Evolutionary conservation across 495 filamentous ascomycete species (phyloP).

Genomic region (Aspergillus steynii): DNA sequence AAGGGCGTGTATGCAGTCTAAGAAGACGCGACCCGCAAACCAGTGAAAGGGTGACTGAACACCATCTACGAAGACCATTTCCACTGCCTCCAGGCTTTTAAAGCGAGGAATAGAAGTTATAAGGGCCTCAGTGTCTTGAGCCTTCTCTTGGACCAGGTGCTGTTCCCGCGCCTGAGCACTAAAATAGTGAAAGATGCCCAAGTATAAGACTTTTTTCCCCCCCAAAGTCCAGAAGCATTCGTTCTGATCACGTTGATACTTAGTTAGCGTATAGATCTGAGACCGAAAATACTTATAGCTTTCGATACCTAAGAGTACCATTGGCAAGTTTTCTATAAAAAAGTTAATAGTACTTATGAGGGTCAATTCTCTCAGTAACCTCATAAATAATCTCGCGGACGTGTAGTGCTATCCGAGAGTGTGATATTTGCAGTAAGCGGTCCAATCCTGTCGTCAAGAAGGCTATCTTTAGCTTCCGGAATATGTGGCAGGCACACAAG

Average conservation of each 20-base stretch:
- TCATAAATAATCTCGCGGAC: slow-evolving; percentile 7
- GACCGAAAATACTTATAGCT: slow-evolving; percentile 1
- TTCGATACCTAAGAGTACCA: neutral
- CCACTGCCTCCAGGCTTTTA: neutral
- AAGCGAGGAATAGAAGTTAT: neutral
- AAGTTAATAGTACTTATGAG: neutral
- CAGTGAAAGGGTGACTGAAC: slow-evolving; percentile 6
- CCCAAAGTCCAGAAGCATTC: slow-evolving; percentile 2
- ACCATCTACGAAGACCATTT: slow-evolving; percentile 5
- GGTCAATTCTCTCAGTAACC: slow-evolving; percentile 2
- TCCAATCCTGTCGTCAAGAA: neutral
- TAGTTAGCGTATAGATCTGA: neutral
- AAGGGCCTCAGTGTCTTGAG: slow-evolving; percentile 1
- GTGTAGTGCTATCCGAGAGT: neutral
- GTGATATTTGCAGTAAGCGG: slow-evolving; percentile 1
- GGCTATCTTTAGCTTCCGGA: slow-evolving; percentile 2
- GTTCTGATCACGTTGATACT: neutral
- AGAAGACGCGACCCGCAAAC: slow-evolving; percentile 6
- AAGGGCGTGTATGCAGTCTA: neutral
- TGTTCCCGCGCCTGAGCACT: neutral
- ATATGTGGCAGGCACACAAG: slow-evolving; percentile 1
- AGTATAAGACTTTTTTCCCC: neutral
- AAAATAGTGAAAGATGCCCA: slow-evolving; percentile 1
- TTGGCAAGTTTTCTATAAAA: neutral
- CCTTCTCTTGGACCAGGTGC: slow-evolving; percentile 1